phyloP scores from a whole-genome alignment of 805 yeast genomes.

The Metahyphopichia silvanorum region DNA sequence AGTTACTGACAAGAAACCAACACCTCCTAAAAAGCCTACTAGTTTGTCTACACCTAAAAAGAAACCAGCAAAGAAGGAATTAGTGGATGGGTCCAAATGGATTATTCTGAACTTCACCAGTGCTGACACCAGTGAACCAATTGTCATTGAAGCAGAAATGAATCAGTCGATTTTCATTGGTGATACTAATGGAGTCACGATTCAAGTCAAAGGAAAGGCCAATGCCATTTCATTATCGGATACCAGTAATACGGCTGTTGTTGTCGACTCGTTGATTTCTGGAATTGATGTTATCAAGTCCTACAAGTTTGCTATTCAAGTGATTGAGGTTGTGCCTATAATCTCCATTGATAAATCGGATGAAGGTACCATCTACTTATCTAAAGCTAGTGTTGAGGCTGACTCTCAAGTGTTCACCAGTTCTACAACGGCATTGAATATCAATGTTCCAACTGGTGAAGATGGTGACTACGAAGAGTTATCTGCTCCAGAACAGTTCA shows the following conservation, averaged over 20 bases:
- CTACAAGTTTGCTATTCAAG: slow-evolving; percentile 77
- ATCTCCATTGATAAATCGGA: slow-evolving; percentile 86
- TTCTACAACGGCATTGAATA: slow-evolving; percentile 78
- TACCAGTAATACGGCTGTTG: slow-evolving; percentile 68
- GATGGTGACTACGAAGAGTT: slow-evolving; percentile 79
- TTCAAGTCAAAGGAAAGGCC: slow-evolving; percentile 87
- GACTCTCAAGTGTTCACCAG: slow-evolving; percentile 73
- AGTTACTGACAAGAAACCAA: slow-evolving; percentile 48
- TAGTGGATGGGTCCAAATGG: slow-evolving; percentile 84
- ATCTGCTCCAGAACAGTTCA: slow-evolving; percentile 89
- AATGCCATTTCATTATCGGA: slow-evolving; percentile 81
- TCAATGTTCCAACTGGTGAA: slow-evolving; percentile 71
- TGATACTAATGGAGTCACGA: slow-evolving; percentile 66
- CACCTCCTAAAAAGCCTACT: slow-evolving; percentile 75
- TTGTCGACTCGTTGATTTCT: slow-evolving; percentile 80
- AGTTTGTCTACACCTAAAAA: slow-evolving; percentile 43
- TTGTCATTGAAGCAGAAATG: slow-evolving; percentile 73
- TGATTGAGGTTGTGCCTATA: slow-evolving; percentile 77
- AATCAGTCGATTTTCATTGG: slow-evolving; percentile 89
- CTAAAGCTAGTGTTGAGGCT: slow-evolving; percentile 64
- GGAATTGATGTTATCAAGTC: slow-evolving; percentile 88
- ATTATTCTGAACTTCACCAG: slow-evolving; percentile 74
- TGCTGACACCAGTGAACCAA: slow-evolving; percentile 44
- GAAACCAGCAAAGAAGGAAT: slow-evolving; percentile 54
- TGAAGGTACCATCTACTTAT: slow-evolving; percentile 76